A percentile compares a stretch with the other conserved stretches of the same genome.
phyloP scores from a whole-genome alignment of 2,329 filamentous ascomycete species.

The Fusarium sp. region DNA sequence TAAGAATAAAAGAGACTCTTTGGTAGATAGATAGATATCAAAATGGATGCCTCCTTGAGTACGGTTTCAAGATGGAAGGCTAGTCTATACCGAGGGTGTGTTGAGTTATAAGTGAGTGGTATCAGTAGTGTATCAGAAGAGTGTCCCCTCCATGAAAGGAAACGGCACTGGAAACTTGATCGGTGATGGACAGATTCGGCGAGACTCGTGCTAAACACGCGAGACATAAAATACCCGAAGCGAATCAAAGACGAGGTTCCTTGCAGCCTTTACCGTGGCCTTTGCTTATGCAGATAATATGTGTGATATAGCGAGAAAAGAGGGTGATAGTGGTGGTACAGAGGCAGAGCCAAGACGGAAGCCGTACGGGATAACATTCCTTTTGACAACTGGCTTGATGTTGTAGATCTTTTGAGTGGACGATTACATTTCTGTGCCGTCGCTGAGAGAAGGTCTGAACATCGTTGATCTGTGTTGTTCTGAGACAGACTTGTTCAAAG shows the following conservation, averaged over 20 bases:
- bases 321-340: background rate
- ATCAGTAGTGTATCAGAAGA: slow-evolving; percentile 32
- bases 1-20: slow-evolving; percentile 1
- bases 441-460: background rate
- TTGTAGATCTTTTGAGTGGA: background rate
- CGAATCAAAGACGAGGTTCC: slow-evolving; percentile 4
- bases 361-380: slow-evolving; percentile 16
- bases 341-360: slow-evolving; percentile 2
- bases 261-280: background rate
- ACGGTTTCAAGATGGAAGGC: slow-evolving; percentile 6
- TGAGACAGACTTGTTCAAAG: slow-evolving; percentile 41
- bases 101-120: slow-evolving; percentile 32
- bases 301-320: background rate
- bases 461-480: slow-evolving; percentile 36
- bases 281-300: background rate
- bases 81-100: slow-evolving; percentile 7
- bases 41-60: background rate
- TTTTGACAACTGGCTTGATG: slow-evolving; percentile 11
- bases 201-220: slow-evolving; percentile 19
- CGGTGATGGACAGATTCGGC: slow-evolving; percentile 15
- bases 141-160: slow-evolving; percentile 13
- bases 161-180: slow-evolving; percentile 7
- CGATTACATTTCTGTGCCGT: slow-evolving; percentile 7
- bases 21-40: slow-evolving; percentile 12
- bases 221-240: slow-evolving; percentile 8